These are phyloP conservation scores for Sclerotinia glacialis DNA, from an alignment of 2,329 filamentous ascomycete genomes.

Conservation along the genomic window DNA sequence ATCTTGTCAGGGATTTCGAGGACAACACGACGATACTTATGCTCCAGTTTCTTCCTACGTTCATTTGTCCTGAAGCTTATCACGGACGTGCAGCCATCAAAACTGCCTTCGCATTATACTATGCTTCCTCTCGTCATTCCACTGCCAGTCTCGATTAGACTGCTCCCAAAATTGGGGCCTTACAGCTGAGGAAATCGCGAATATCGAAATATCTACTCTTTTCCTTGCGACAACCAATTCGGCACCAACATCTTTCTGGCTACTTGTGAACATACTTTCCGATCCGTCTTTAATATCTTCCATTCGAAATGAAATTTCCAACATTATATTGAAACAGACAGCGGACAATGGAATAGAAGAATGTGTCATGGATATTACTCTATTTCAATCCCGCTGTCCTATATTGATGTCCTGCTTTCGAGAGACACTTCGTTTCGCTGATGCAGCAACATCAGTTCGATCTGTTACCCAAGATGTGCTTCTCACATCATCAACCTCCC, in stretches of 20 bases:
- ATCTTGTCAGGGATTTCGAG: conserved; percentile 37
- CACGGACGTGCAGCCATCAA: conserved; percentile 42
- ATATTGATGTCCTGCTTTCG: conserved; percentile 47
- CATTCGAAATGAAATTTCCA: conserved; percentile 39
- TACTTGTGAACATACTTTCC: conserved; percentile 40
- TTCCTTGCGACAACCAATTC: conserved; percentile 42
- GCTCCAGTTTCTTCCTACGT: conserved; percentile 38
- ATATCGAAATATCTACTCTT: conserved; percentile 40
- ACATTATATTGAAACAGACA: conserved; percentile 20
- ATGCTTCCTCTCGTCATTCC: conserved; percentile 35
- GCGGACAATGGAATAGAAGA: conserved; percentile 19
- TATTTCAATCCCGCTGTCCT: conserved; percentile 43
- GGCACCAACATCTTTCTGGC: conserved; percentile 44
- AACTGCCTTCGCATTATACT: conserved; percentile 38
- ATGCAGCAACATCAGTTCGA: conserved; percentile 43
- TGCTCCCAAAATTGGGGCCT: conserved; percentile 39
- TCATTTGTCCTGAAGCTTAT: conserved; percentile 40
- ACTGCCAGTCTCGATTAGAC: conserved; percentile 39
- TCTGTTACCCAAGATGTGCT: conserved; percentile 45
- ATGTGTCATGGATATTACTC: conserved; percentile 28
- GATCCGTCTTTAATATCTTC: conserved; percentile 35
- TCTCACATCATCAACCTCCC: conserved; percentile 37
- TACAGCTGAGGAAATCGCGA: conserved; percentile 36
- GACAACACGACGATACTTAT: conserved; percentile 37
- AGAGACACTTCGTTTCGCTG: conserved; percentile 46